Percentiles rank a stretch among this genome's conserved stretches.
Evolutionary conservation across 139 green algal species (phyloP).

Genomic region (Closterium sp.): DNA sequence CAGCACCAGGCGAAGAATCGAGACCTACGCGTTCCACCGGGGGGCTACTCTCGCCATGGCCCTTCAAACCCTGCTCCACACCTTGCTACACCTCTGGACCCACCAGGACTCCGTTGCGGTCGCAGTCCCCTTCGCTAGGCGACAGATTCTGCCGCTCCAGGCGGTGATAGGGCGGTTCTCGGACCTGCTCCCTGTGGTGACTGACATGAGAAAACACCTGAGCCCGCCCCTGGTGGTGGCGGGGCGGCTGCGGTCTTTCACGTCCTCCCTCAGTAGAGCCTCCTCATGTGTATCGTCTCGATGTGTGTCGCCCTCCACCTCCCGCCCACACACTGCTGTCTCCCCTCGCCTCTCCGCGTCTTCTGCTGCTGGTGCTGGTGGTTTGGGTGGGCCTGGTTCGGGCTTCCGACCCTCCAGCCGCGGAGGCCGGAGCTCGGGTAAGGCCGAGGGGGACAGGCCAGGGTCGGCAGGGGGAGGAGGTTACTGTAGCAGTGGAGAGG

Average conservation of each 20-base stretch:
- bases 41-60: slow-evolving; percentile 27
- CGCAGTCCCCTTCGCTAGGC: slow-evolving; percentile 4
- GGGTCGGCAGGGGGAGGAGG: background rate
- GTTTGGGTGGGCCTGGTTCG: background rate
- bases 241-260: background rate
- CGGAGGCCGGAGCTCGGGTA: background rate
- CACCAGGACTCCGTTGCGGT: slow-evolving; percentile 19
- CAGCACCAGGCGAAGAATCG: background rate
- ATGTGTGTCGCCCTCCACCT: background rate
- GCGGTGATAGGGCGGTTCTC: slow-evolving; percentile 23
- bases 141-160: slow-evolving; percentile 17
- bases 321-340: background rate
- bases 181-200: slow-evolving; percentile 14
- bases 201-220: background rate
- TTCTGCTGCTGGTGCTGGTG: background rate
- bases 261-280: background rate
- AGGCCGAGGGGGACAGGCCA: background rate
- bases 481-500: background rate
- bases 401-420: background rate
- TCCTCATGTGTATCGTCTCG: background rate
- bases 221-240: background rate
- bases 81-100: slow-evolving; percentile 30
- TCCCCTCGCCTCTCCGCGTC: background rate
- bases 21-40: background rate
- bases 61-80: slow-evolving; percentile 1